Percentiles rank a stretch among this genome's conserved stretches.
phyloP scores from a whole-genome alignment of 2,329 filamentous ascomycete species.

The Phyllachora maydis region DNA sequence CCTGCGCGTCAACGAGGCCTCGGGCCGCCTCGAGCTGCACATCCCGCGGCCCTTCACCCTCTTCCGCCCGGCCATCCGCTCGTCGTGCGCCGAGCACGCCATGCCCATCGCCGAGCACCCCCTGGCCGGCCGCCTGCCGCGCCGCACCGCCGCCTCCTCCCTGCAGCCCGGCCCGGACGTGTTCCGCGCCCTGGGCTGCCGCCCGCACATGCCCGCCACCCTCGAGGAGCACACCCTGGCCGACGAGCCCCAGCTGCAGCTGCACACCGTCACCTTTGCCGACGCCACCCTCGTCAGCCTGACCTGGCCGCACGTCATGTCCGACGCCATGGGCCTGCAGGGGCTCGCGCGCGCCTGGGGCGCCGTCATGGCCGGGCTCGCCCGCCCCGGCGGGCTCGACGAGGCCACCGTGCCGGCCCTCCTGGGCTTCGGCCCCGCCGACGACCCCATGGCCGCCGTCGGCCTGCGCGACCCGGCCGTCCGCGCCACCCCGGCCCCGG shows the following conservation, averaged over 20 bases:
- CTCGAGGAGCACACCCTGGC: constrained; percentile 16
- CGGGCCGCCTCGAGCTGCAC: constrained; percentile 18
- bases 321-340: constrained; percentile 20
- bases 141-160: constrained; percentile 7
- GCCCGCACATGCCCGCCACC: constrained; percentile 7
- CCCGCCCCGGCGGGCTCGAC: too few relatives aligned
- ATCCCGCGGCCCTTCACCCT: constrained; percentile 14
- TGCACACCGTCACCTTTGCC: constrained; percentile 23
- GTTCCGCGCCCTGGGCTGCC: constrained; percentile 6
- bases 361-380: constrained; percentile 17
- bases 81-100: constrained; percentile 13
- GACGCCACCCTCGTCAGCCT: constrained; percentile 25
- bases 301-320: constrained; percentile 21
- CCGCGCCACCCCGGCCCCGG: too few relatives aligned
- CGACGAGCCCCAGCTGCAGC: constrained; percentile 20
- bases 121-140: constrained; percentile 13
- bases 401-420: constrained; percentile 16
- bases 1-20: constrained; percentile 15
- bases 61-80: constrained; percentile 18
- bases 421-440: constrained; percentile 10
- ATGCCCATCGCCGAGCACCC: constrained; percentile 16
- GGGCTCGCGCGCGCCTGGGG: constrained; percentile 22
- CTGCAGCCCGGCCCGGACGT: constrained; percentile 8
- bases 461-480: neutral
- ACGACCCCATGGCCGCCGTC: constrained; percentile 12